Conservation (phyloP, 2,329 filamentous ascomycete genomes). For the Pseudogymnoascus sp. region DNA sequence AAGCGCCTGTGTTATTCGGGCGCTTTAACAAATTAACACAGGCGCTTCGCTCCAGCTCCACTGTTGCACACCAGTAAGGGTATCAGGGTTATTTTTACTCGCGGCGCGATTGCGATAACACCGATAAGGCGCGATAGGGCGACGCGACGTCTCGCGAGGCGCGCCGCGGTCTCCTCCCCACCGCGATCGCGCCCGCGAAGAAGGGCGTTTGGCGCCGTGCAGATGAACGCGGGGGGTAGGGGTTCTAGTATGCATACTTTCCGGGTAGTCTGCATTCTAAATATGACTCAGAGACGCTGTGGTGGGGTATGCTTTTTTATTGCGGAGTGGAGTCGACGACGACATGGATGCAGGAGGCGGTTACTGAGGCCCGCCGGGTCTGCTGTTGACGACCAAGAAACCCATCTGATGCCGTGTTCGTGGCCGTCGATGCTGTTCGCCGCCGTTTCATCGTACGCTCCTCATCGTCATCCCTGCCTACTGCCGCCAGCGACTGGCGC, state of each 20-base stretch:
- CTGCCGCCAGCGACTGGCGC: background rate
- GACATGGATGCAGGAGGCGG: conserved; percentile 17
- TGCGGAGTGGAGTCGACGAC: conserved; percentile 7
- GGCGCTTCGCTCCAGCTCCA: background rate
- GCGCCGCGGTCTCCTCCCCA: background rate
- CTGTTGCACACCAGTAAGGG: background rate
- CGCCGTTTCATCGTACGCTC: background rate
- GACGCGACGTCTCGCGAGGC: background rate
- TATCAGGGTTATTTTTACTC: background rate
- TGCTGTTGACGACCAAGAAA: conserved; percentile 30
- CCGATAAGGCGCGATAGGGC: background rate
- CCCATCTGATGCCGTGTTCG: conserved; percentile 17
- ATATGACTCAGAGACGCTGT: conserved; percentile 29
- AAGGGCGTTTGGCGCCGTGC: background rate
- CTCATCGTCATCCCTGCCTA: background rate
- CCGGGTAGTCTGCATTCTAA: conserved; percentile 17
- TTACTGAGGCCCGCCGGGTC: conserved; percentile 27
- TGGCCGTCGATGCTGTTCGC: background rate
- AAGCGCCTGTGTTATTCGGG: background rate
- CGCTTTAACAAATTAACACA: background rate
- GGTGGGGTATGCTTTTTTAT: conserved; percentile 13
- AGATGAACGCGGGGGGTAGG: background rate
- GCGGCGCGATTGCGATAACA: background rate
- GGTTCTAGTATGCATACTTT: background rate
- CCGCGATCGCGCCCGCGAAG: background rate